These are phyloP conservation scores for Hymenotorrendiella dingleyae DNA, from an alignment of 2,329 filamentous ascomycete species.

Conservation along the genomic window DNA sequence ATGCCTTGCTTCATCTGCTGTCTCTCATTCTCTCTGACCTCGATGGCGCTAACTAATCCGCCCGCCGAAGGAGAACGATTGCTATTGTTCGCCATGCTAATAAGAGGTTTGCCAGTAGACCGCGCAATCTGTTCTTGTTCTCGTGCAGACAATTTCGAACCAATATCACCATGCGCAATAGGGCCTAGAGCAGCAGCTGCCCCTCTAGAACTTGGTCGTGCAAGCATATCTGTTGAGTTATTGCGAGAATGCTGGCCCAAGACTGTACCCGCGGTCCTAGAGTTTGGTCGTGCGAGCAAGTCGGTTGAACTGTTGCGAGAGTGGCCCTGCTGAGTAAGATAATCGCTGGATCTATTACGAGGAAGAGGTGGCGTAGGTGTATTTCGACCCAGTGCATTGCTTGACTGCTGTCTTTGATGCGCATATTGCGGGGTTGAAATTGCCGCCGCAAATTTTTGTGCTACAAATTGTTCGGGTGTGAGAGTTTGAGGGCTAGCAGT, in stretches of 20 bases:
- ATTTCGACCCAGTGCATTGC: constrained; percentile 38
- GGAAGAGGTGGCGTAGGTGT: constrained; percentile 39
- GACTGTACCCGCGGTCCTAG: constrained; percentile 47
- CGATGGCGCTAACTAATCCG: constrained; percentile 73
- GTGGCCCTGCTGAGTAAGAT: constrained; percentile 29
- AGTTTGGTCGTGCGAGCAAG: constrained; percentile 46
- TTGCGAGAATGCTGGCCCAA: constrained; percentile 38
- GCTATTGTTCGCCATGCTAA: constrained; percentile 50
- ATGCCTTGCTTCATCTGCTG: constrained; percentile 63
- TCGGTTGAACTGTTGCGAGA: constrained; percentile 44
- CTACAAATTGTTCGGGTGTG: constrained; percentile 77
- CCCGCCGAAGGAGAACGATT: constrained; percentile 40
- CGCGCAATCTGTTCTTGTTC: constrained; percentile 87
- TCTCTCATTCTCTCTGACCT: constrained; percentile 72
- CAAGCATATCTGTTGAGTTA: constrained; percentile 41
- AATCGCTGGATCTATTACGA: constrained; percentile 33
- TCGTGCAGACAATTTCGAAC: constrained; percentile 66
- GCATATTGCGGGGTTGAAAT: constrained; percentile 49
- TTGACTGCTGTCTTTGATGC: constrained; percentile 53
- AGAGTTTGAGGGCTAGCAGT: constrained; percentile 43
- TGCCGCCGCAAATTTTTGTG: constrained; percentile 61
- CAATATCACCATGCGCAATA: constrained; percentile 38
- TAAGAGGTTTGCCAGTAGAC: constrained; percentile 69
- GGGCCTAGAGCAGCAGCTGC: constrained; percentile 36
- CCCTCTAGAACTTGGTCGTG: constrained; percentile 53